Evolutionary conservation across 306 rosid genomes (phyloP).

Genomic region (Echinosophora koreensis): DNA sequence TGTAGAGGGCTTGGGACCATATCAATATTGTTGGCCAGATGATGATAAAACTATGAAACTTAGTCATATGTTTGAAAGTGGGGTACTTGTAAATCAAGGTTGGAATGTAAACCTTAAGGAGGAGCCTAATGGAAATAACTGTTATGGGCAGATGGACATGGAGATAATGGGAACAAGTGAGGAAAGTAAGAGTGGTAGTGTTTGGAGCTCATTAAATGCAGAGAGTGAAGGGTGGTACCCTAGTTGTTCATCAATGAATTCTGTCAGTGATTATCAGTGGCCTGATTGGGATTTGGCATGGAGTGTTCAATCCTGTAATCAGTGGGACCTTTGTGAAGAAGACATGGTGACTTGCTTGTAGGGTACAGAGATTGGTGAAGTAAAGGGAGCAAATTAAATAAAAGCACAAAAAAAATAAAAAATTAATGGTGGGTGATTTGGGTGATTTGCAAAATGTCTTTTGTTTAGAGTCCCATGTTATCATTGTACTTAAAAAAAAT

Average conservation of each 20-base stretch:
- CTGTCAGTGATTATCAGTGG: slow-evolving; percentile 57
- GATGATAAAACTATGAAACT: slow-evolving; percentile 54
- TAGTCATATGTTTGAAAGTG: slow-evolving; percentile 47
- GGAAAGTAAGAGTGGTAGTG: slow-evolving; percentile 37
- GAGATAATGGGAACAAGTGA: slow-evolving; percentile 39
- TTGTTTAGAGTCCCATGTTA: no score
- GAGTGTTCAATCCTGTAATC: slow-evolving; percentile 45
- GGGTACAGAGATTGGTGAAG: slow-evolving; percentile 54
- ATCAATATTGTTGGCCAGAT: slow-evolving; percentile 46
- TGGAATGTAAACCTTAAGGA: slow-evolving; percentile 32
- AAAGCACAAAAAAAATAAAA: not conserved
- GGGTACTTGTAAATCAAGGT: slow-evolving; percentile 12
- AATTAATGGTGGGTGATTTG: not conserved
- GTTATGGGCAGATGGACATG: not conserved
- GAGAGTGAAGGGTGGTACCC: slow-evolving; percentile 49
- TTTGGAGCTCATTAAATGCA: slow-evolving; percentile 47
- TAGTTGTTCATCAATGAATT: slow-evolving; percentile 48
- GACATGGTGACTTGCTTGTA: slow-evolving; percentile 53
- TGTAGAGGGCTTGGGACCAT: slow-evolving; percentile 54
- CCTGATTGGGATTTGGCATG: slow-evolving; percentile 58
- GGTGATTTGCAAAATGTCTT: no score
- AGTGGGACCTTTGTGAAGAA: slow-evolving; percentile 51
- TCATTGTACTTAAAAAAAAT: not conserved
- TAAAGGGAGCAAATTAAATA: slow-evolving; percentile 2
- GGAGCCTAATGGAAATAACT: slow-evolving; percentile 13